Percentiles rank a stretch among this genome's conserved stretches.
phyloP scores from a whole-genome alignment of 129 eudicot species.

The Glebionis coronaria region DNA sequence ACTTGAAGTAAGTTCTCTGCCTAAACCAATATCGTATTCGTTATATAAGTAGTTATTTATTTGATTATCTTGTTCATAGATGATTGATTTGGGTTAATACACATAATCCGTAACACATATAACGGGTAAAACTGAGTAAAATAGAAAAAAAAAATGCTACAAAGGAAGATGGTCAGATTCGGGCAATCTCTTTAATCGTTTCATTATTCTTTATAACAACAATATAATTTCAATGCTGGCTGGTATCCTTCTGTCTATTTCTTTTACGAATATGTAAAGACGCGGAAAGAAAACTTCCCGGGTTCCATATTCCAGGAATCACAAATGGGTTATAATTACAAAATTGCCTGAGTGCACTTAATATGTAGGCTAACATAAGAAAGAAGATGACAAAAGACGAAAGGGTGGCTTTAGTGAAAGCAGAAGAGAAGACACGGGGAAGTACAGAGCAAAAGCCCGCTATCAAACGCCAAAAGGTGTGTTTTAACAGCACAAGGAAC shows the following conservation, averaged over 20 bases:
- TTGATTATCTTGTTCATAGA: no score
- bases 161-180: no score
- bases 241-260: neutral
- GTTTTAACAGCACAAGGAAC: neutral
- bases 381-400: slow-evolving; percentile 75
- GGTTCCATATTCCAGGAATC: neutral
- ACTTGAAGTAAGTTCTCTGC: no score
- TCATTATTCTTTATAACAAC: no score
- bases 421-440: slow-evolving; percentile 72
- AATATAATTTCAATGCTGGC: no score
- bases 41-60: no score
- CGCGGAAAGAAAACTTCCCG: neutral
- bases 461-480: slow-evolving; percentile 79
- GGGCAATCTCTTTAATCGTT: no score
- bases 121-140: no score
- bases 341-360: neutral
- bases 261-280: neutral
- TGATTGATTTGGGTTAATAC: no score
- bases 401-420: slow-evolving; percentile 61
- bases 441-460: slow-evolving; percentile 70
- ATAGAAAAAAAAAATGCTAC: no score
- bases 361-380: slow-evolving; percentile 54
- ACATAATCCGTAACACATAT: no score
- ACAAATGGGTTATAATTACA: neutral
- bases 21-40: no score